phyloP scores from a whole-genome alignment of 2,329 filamentous ascomycete genomes.

The Talaromyces verruculosus region DNA sequence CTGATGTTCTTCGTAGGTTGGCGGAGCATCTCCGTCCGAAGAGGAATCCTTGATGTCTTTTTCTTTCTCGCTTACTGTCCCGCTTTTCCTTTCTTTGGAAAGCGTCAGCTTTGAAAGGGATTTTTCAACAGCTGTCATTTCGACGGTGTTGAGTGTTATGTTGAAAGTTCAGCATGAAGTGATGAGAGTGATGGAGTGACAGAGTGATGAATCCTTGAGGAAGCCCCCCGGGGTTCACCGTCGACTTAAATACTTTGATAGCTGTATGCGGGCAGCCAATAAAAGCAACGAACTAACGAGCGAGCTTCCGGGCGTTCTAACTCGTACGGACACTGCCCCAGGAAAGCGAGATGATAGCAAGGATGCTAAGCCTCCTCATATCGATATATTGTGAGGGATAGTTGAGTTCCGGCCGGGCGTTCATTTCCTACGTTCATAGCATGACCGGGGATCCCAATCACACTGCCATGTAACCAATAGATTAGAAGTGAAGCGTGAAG shows the following conservation, averaged over 20 bases:
- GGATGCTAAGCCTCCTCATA: not conserved
- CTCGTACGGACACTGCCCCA: conserved; percentile 2
- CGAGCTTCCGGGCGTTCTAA: not conserved
- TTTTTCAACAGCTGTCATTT: conserved; percentile 5
- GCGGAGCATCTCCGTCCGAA: conserved; percentile 24
- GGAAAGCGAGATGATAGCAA: not conserved
- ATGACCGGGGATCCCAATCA: no score
- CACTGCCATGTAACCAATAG: not conserved
- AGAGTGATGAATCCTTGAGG: not conserved
- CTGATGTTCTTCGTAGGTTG: conserved; percentile 27
- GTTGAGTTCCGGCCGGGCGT: not conserved
- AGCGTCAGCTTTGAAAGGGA: not conserved
- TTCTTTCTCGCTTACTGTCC: conserved; percentile 2
- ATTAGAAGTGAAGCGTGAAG: not conserved
- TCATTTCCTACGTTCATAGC: no score
- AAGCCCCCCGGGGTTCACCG: not conserved
- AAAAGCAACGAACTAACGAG: not conserved
- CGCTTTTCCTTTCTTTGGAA: conserved; percentile 1
- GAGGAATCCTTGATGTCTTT: not conserved
- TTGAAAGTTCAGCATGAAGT: not conserved
- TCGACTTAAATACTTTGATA: not conserved
- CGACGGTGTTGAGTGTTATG: not conserved
- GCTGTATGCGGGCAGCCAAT: not conserved
- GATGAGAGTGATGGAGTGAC: not conserved
- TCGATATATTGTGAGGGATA: not conserved